phyloP scores from a whole-genome alignment of 2,329 filamentous ascomycete species.

The Colletotrichum higginsianum region DNA sequence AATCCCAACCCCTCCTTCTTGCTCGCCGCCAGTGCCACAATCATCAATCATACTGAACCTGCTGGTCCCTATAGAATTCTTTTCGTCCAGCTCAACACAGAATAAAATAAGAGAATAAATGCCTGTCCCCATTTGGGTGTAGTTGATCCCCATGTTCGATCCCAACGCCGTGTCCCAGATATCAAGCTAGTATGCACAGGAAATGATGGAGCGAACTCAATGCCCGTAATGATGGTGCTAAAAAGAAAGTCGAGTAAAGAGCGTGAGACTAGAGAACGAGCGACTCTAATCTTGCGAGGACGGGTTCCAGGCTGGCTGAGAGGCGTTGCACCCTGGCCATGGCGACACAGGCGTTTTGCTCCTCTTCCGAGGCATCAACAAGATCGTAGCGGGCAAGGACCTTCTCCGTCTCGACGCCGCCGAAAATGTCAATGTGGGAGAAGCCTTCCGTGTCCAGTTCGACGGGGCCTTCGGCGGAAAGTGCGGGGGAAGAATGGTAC shows the following conservation, averaged over 20 bases:
- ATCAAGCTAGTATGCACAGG: slow-evolving; percentile 43
- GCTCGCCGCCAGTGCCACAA: slow-evolving; percentile 25
- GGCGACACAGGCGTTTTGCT: slow-evolving; percentile 59
- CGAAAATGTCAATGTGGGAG: slow-evolving; percentile 61
- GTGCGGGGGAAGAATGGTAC: slow-evolving; percentile 63
- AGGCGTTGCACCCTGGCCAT: slow-evolving; percentile 67
- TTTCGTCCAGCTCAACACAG: slow-evolving; percentile 34
- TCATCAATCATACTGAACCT: slow-evolving; percentile 41
- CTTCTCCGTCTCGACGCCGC: slow-evolving; percentile 75
- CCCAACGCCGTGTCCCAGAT: slow-evolving; percentile 40
- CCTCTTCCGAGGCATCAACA: slow-evolving; percentile 70
- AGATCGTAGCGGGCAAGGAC: slow-evolving; percentile 73
- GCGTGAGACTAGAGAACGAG: slow-evolving; percentile 23
- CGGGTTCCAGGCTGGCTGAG: slow-evolving; percentile 56
- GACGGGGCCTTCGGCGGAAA: slow-evolving; percentile 47
- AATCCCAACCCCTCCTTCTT: slow-evolving; percentile 24
- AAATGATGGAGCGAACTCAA: slow-evolving; percentile 26
- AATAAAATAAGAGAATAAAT: slow-evolving; percentile 24
- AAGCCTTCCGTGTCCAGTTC: slow-evolving; percentile 62
- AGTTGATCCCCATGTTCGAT: slow-evolving; percentile 26
- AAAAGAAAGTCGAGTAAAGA: slow-evolving; percentile 20
- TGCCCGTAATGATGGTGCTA: slow-evolving; percentile 17
- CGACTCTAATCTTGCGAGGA: slow-evolving; percentile 54
- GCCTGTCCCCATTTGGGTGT: slow-evolving; percentile 36
- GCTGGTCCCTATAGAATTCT: slow-evolving; percentile 35